Evolutionary conservation across 2,329 filamentous ascomycete genomes (phyloP).

Genomic region (Monilinia aucupariae): DNA sequence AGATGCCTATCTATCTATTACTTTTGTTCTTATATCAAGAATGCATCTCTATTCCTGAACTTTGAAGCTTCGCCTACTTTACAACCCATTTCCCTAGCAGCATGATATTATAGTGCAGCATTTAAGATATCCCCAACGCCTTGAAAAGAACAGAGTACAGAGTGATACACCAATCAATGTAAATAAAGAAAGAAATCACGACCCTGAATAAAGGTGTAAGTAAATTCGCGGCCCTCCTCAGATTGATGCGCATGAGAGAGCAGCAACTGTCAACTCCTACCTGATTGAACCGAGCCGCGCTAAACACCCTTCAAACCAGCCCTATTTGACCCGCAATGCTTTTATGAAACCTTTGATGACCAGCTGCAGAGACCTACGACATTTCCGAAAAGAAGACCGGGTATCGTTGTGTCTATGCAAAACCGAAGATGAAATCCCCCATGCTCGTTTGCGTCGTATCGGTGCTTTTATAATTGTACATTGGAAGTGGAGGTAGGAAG

Average conservation of each 20-base stretch:
- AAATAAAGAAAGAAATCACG: conserved; percentile 27
- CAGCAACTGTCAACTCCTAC: conserved; percentile 15
- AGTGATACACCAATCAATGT: conserved; percentile 26
- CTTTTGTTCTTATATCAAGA: conserved; percentile 4
- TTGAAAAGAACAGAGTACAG: conserved; percentile 28
- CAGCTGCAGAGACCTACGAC: conserved; percentile 25
- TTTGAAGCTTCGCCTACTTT: conserved; percentile 26
- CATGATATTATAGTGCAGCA: conserved; percentile 12
- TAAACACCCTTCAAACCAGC: conserved; percentile 26
- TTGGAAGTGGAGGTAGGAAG: conserved; percentile 18
- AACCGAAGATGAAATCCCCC: conserved; percentile 32
- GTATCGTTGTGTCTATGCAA: conserved; percentile 36
- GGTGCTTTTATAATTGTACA: conserved; percentile 33
- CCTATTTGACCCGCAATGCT: conserved; percentile 28
- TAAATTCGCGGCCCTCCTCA: conserved; percentile 20
- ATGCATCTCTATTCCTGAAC: conserved; percentile 27
- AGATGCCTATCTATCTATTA: not conserved
- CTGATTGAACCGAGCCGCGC: conserved; percentile 19
- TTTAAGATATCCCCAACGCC: conserved; percentile 25
- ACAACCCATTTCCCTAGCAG: conserved; percentile 21
- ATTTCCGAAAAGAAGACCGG: conserved; percentile 31
- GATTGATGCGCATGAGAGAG: not conserved
- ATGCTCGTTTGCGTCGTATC: conserved; percentile 25
- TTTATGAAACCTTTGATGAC: conserved; percentile 30
- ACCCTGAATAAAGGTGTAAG: conserved; percentile 19